Conservation (phyloP, 2,329 filamentous ascomycete species). For the Cladosporium austrohemisphaericum region DNA sequence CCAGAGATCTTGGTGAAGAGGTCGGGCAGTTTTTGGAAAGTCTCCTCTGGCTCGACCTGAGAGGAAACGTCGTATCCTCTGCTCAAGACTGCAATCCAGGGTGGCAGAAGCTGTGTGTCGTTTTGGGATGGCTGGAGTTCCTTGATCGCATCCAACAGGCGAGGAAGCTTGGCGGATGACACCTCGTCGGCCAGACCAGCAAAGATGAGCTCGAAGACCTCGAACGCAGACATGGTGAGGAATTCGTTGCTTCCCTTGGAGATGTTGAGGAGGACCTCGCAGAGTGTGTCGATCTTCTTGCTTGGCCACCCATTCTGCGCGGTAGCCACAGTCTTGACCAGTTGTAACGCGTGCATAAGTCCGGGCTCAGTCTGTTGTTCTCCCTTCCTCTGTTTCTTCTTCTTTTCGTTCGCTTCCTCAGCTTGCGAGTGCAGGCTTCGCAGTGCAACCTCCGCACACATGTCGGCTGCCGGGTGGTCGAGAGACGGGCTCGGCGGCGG, state of each 20-base stretch:
- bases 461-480: constrained; percentile 91
- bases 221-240: constrained; percentile 92
- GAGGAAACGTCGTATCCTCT: constrained; percentile 91
- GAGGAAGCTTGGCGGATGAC: constrained; percentile 82
- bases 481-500: constrained; percentile 87
- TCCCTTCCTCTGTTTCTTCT: constrained; percentile 53
- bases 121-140: constrained; percentile 88
- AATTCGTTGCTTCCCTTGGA: constrained; percentile 90
- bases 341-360: constrained; percentile 85
- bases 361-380: constrained; percentile 61
- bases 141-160: constrained; percentile 84
- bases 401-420: constrained; percentile 67
- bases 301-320: constrained; percentile 94
- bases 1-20: constrained; percentile 75
- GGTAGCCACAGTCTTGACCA: constrained; percentile 83
- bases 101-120: constrained; percentile 88
- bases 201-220: constrained; percentile 97
- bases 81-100: constrained; percentile 94
- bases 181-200: constrained; percentile 83
- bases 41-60: constrained; percentile 83
- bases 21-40: constrained; percentile 83
- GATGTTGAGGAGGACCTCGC: constrained; percentile 82
- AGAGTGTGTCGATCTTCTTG: constrained; percentile 88
- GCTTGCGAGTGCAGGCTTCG: constrained; percentile 74
- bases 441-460: constrained; percentile 90